Base-by-base conservation (phyloP, 1,284 basidiomycete genomes). In the Ceratobasidium sp. region DNA sequence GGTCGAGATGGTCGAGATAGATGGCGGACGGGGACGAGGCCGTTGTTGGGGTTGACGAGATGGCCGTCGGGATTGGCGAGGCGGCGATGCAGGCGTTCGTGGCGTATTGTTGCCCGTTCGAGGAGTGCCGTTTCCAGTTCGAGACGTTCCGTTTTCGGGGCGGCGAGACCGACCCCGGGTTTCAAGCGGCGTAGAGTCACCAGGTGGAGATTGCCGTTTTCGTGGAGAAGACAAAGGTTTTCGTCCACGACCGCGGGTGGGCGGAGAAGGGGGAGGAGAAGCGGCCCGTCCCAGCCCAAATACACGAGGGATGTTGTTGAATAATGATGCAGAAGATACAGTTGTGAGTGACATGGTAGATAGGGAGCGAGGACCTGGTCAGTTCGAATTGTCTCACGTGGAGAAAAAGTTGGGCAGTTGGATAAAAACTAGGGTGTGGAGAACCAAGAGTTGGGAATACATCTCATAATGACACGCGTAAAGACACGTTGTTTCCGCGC, bases 311-410 rank as follows among this genome's bases (percentile, higher is more conserved):
- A 60, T 60, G 31, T 54, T 49, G 25, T 57, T 57, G 5, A 57
- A 43, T 27, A 64, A 52, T 20, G 58, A 64, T 12, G 58, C 58
- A 15, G 58, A 60, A n/a, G 58, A 64, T 25, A 64, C 58, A 27
- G 58, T 64, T 3, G 58, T 64, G 20, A 65, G 62, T 29, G 62
- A 65, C 62, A 65, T 65, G 35, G 38, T 40, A 53, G 49, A 65
- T 47, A 52, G 25, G 17, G 32, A 49, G 49, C 25, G 57, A 49
- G 42, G 31, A 32, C 42, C 57, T 60, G 34, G 40, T 60, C 31
- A 62, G 57, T 47, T 6, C 45, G 43, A 34, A 49, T 43, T 49
- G 31, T 56, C 32, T 56, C 35, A 40, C 32, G 35, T 38, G 54
- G 20, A 10, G n/a, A 56, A 38, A 34, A 22, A 20, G 35, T 38